phyloP scores from a whole-genome alignment of 257 asterid genomes.

The Gentiana straminea region DNA sequence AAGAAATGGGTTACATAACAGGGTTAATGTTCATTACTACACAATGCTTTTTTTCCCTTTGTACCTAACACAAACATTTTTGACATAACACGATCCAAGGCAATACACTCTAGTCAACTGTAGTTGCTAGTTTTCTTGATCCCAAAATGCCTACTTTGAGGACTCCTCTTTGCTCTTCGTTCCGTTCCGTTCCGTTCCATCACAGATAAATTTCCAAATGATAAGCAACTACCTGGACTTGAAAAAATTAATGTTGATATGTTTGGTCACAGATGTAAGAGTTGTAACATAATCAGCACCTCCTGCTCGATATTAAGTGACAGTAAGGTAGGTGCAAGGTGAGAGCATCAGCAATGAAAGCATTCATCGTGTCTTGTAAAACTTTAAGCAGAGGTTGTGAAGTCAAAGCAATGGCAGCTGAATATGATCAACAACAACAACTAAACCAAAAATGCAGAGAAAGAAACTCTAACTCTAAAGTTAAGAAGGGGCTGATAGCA shows the following conservation, averaged over 20 bases:
- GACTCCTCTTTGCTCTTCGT: conserved; percentile 31
- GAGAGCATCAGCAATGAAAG: conserved; percentile 31
- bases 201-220: too few relatives aligned
- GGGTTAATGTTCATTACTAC: too few relatives aligned
- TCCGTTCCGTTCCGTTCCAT: conserved; percentile 2
- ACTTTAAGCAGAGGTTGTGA: conserved; percentile 54
- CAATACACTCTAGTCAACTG: conserved; percentile 4
- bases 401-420: conserved; percentile 8
- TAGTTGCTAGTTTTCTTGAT: conserved; percentile 14
- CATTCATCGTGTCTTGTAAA: conserved; percentile 70
- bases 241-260: conserved; percentile 32
- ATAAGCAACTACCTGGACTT: conserved; percentile 63
- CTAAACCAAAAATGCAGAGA: too few relatives aligned
- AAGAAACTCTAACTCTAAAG: too few relatives aligned
- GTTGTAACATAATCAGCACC: conserved; percentile 61
- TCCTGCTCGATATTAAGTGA: conserved; percentile 15
- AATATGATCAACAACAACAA: too few relatives aligned
- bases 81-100: neutral
- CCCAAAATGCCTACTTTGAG: conserved; percentile 16
- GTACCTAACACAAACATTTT: too few relatives aligned
- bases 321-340: conserved; percentile 25
- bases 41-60: too few relatives aligned
- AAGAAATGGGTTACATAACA: too few relatives aligned
- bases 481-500: too few relatives aligned
- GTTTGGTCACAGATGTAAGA: conserved; percentile 57